phyloP scores from a whole-genome alignment of 2,329 filamentous ascomycete genomes.

The Aureobasidium musti region DNA sequence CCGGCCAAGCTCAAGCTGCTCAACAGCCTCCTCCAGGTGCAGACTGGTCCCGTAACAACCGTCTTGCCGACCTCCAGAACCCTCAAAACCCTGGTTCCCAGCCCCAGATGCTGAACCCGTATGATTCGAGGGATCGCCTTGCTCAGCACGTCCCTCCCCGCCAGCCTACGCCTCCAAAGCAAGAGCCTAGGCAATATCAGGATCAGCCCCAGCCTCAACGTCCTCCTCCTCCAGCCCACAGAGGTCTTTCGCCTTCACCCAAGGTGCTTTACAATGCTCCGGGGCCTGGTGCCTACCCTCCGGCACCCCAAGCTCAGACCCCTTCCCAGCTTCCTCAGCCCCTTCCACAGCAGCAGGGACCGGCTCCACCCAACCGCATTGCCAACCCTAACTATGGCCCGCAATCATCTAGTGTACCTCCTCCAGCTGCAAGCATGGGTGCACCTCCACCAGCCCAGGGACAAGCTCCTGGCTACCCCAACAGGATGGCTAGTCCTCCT shows the following conservation, averaged over 20 bases:
- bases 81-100: slow-evolving; percentile 52
- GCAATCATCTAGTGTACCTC: slow-evolving; percentile 45
- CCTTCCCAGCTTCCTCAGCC: slow-evolving; percentile 51
- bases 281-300: slow-evolving; percentile 43
- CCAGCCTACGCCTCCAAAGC: slow-evolving; percentile 67
- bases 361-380: slow-evolving; percentile 42
- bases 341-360: slow-evolving; percentile 37
- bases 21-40: slow-evolving; percentile 61
- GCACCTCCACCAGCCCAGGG: slow-evolving; percentile 57
- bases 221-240: slow-evolving; percentile 54
- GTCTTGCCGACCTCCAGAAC: slow-evolving; percentile 75
- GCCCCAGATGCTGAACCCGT: slow-evolving; percentile 76
- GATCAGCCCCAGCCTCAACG: slow-evolving; percentile 44
- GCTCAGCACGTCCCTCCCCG: slow-evolving; percentile 66
- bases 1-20: slow-evolving; percentile 52
- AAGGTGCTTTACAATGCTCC: slow-evolving; percentile 58
- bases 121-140: slow-evolving; percentile 74
- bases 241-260: slow-evolving; percentile 60
- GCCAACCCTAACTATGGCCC: slow-evolving; percentile 52
- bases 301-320: slow-evolving; percentile 35
- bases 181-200: slow-evolving; percentile 59
- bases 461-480: slow-evolving; percentile 68
- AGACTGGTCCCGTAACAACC: slow-evolving; percentile 62
- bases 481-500: slow-evolving; percentile 69
- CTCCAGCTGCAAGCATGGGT: slow-evolving; percentile 54